Conservation (phyloP, 345 rosid genomes). For the Kernera saxatilis region DNA sequence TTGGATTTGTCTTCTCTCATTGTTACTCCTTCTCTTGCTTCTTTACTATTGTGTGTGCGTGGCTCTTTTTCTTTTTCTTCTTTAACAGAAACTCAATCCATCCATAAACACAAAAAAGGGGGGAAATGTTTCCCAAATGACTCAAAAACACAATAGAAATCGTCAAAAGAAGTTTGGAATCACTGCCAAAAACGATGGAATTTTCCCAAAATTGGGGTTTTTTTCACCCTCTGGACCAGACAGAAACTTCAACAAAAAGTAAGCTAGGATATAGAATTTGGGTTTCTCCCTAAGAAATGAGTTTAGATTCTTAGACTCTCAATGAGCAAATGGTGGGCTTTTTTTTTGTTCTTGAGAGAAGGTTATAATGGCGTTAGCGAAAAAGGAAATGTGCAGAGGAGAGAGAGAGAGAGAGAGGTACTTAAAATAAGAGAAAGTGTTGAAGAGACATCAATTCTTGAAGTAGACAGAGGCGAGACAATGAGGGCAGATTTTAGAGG, state of each 20-base stretch:
- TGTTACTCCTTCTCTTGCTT: conserved; percentile 31
- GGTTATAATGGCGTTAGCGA: conserved; percentile 16
- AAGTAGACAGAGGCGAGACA: conserved; percentile 69
- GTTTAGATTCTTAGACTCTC: background rate
- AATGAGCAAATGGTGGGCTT: conserved; percentile 23
- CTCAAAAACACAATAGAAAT: background rate
- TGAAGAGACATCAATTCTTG: conserved; percentile 63
- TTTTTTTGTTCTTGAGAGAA: conserved; percentile 23
- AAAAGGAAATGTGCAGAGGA: conserved; percentile 14
- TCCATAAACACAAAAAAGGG: background rate
- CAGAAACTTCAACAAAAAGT: background rate
- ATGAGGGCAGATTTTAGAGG: conserved; percentile 26
- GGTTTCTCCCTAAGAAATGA: conserved; percentile 6
- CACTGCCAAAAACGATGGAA: background rate
- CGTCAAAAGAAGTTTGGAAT: background rate
- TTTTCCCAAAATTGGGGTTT: background rate
- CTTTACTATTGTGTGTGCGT: conserved; percentile 34
- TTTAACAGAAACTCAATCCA: conserved; percentile 16
- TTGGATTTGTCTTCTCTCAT: conserved; percentile 83
- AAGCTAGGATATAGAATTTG: background rate
- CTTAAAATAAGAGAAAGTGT: conserved; percentile 61
- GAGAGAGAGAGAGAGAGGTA: conserved; percentile 20
- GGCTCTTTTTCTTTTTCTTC: conserved; percentile 21
- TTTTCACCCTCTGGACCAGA: conserved; percentile 1
- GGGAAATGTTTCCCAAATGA: background rate